Evolutionary conservation across 306 rosid genomes (phyloP).

Genomic region (Arachis stenosperma): DNA sequence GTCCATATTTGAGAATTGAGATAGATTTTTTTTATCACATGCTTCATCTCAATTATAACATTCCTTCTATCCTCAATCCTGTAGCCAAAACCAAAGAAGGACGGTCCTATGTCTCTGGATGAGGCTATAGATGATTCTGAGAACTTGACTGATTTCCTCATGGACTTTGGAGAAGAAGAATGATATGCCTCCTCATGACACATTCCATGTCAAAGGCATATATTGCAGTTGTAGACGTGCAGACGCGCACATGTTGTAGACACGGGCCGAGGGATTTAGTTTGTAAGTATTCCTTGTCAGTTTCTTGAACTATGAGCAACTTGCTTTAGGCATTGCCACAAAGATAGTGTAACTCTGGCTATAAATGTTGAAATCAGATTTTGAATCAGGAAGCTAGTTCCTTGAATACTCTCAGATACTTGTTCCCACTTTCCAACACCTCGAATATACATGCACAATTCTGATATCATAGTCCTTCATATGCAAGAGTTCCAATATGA

Average conservation of each 20-base stretch:
- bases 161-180: constrained; percentile 90
- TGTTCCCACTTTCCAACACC: neutral
- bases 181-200: constrained; percentile 33
- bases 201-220: constrained; percentile 18
- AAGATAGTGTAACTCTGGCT: neutral
- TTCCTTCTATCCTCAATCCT: constrained; percentile 17
- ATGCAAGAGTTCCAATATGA: constrained; percentile 2
- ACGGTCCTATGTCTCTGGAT: constrained; percentile 65
- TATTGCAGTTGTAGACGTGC: constrained; percentile 8
- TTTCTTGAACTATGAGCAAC: constrained; percentile 6
- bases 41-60: constrained; percentile 16
- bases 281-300: constrained; percentile 26
- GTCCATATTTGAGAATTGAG: neutral
- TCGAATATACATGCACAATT: no score
- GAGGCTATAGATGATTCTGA: constrained; percentile 82
- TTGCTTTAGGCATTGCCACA: constrained; percentile 2
- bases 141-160: constrained; percentile 87
- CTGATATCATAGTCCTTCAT: no score
- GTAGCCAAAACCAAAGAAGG: constrained; percentile 80
- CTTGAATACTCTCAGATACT: no score
- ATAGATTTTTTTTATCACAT: constrained; percentile 2
- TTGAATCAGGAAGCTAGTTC: neutral
- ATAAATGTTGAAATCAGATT: constrained; percentile 24
- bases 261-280: constrained; percentile 7
- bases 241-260: constrained; percentile 5